These are phyloP conservation scores for Saccharomycopsis selenospora DNA, from an alignment of 805 yeast species.

Conservation along the genomic window DNA sequence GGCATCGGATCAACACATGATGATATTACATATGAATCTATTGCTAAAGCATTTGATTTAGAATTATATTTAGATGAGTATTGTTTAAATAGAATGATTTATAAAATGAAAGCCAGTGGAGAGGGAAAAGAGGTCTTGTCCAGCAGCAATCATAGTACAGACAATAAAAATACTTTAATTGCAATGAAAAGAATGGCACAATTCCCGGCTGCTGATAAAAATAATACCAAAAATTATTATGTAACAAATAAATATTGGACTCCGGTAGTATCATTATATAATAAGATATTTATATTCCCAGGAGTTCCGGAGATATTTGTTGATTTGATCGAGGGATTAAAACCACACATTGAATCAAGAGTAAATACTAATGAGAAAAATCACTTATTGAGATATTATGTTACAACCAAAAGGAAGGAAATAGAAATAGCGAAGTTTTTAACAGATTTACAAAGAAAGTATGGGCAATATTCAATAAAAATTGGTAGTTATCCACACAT, in stretches of 20 bases:
- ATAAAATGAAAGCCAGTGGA: constrained; percentile 35
- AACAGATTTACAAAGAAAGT: constrained; percentile 39
- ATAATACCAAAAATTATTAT: constrained; percentile 39
- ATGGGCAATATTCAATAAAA: constrained; percentile 38
- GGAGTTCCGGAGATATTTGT: constrained; percentile 77
- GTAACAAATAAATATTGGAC: constrained; percentile 64
- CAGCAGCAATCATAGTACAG: constrained; percentile 10
- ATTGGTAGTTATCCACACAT: constrained; percentile 84
- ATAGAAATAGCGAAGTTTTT: constrained; percentile 63
- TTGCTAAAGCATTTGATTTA: constrained; percentile 58
- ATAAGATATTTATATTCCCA: constrained; percentile 66
- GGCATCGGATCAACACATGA: constrained; percentile 87
- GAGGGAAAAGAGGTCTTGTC: constrained; percentile 22
- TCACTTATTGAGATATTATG: constrained; percentile 42
- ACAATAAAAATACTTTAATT: constrained; percentile 37
- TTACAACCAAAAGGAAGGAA: constrained; percentile 56
- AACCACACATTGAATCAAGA: constrained; percentile 31
- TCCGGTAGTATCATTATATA: constrained; percentile 65
- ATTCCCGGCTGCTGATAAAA: constrained; percentile 46
- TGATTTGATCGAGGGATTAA: constrained; percentile 40
- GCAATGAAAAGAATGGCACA: constrained; percentile 79
- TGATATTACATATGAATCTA: constrained; percentile 72
- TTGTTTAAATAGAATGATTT: constrained; percentile 54
- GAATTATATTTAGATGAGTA: constrained; percentile 45
- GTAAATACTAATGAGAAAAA: constrained; percentile 33